Base-by-base conservation (phyloP, 1,139 yeast genomes). In the Suhomyces chickasaworum region DNA sequence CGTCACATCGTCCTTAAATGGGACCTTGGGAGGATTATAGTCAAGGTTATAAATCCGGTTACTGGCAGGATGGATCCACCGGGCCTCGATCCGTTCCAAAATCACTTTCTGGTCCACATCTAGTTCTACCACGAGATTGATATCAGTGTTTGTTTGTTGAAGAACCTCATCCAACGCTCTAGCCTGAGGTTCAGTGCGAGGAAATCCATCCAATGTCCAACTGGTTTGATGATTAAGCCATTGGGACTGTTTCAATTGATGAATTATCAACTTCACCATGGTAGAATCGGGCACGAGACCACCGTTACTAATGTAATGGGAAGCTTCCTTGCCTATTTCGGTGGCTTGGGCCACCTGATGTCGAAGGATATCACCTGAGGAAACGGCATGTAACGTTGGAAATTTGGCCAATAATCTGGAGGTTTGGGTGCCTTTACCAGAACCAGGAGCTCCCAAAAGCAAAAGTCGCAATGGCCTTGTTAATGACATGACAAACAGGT, bases 341-440 rank as follows among this genome's bases (percentile, higher is more conserved):
- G 95, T 76, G 15, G 74, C 68, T 5, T 66, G 63, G 17, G 80
- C 70, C 32, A 90, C 85, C 57, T 90, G 87, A 31, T 70, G 68
- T 50, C 98, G 77, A 42, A 91, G 70, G 3, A 89, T 69, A 64
- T 90, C 97, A 2, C 98, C 98, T 0, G 96, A 86, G 2, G 96
- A 83, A 17, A 91, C 69, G 0, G 91, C 69, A 17, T 73, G 64
- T 58, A 71, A 49, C 71, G 59, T 41, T 56, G 84, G 78, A 51
- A 85, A 78, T 41, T 71, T 69, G 43, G 77, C 74, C 48, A 86
- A 64, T 10, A 91, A 70, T 48, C 83, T 74, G 1, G 84, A 68
- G 0, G 96, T 86, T 55, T 86, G 89, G 0, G 98, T 91, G 1
- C 97, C 97, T 61, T 91, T 91, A 1, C 97, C 97, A 1, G 96